Evolutionary conservation across 1,284 basidiomycete species (phyloP), one percentile per base, ranked within the genome.

Genomic region (Caloboletus inedulis): DNA sequence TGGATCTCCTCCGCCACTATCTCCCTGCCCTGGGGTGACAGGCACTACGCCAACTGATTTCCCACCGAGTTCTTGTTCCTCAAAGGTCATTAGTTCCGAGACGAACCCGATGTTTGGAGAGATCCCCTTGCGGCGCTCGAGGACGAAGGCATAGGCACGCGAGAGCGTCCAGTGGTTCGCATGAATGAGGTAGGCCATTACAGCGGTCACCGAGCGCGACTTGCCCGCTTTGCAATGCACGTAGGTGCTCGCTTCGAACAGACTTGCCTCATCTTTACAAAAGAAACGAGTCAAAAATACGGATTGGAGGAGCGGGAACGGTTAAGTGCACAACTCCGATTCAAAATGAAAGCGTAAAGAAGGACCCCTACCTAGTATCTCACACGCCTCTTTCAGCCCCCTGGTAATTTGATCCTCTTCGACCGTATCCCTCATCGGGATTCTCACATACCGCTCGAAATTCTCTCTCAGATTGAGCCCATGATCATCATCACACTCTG

Each of bases 41-140:
- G 85, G 81, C 21, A 87, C 75, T 16, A 84, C 89, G 25, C 89
- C 89, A 34, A 85, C 77, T 13, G 84, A 87, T 71, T 92, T 92
- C 13, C 87, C 83, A 12, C 91, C 90, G 7, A 95, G 78, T 64
- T 94, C 91, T 61, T 85, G 79, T 66, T 96, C 91, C 72, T 98
- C 95, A 65, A 94, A 98, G 45, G 85, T 88, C 94, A 98, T 98
- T 40, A 98, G 79, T 71, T 98, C 95, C 13, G 91, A 93, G 31
- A 98, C 92, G 70, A 98, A 98, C 7, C 95, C 95, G 59, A 99
- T 98, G 69, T 98, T 98, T 9, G 96, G 95, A n/a, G 89, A 94
- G 60, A 98, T 94, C 59, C 89, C 91, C 59, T 89, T 89, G 43
- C 96, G 82, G 9, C 93, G 82, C 62, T 95, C 93, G 37, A 91